Conservation (phyloP, 1,284 basidiomycete genomes). For the Microbotryum scabiosae region DNA sequence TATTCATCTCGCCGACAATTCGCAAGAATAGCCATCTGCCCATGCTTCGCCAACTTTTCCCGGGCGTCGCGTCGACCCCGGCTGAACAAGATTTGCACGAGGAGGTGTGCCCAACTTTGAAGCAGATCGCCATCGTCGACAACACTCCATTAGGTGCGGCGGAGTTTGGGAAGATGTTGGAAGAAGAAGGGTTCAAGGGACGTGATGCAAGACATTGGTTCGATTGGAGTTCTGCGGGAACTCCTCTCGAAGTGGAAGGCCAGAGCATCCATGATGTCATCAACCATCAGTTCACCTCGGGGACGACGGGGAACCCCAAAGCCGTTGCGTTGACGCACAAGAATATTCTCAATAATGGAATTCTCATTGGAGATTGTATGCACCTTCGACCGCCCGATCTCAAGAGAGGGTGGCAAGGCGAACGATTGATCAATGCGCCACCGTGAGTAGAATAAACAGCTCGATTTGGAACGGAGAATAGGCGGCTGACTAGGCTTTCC, state of each 20-base stretch:
- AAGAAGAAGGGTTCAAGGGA: not conserved
- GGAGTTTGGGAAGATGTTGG: slow-evolving; percentile 1
- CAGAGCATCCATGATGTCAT: slow-evolving; percentile 26
- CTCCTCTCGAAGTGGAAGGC: not conserved
- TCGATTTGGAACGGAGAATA: not conserved
- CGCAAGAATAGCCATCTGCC: slow-evolving; percentile 11
- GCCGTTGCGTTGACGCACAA: slow-evolving; percentile 8
- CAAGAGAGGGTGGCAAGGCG: slow-evolving; percentile 2
- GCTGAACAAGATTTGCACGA: not conserved
- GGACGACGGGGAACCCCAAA: slow-evolving; percentile 26
- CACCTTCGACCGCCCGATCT: slow-evolving; percentile 5
- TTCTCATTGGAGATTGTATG: slow-evolving; percentile 34
- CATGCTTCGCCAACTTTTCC: not conserved
- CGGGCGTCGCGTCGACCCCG: not conserved
- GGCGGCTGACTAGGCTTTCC: not conserved
- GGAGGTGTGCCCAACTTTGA: not conserved
- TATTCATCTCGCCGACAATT: slow-evolving; percentile 7
- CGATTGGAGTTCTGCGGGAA: not conserved
- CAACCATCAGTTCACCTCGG: slow-evolving; percentile 33
- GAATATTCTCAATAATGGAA: slow-evolving; percentile 37
- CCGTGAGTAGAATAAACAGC: not conserved
- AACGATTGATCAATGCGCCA: not conserved
- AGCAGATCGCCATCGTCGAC: slow-evolving; percentile 2
- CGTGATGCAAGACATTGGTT: slow-evolving; percentile 1
- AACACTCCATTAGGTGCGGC: slow-evolving; percentile 3